Conservation (phyloP, 345 rosid species). For the Brassica cretica region DNA sequence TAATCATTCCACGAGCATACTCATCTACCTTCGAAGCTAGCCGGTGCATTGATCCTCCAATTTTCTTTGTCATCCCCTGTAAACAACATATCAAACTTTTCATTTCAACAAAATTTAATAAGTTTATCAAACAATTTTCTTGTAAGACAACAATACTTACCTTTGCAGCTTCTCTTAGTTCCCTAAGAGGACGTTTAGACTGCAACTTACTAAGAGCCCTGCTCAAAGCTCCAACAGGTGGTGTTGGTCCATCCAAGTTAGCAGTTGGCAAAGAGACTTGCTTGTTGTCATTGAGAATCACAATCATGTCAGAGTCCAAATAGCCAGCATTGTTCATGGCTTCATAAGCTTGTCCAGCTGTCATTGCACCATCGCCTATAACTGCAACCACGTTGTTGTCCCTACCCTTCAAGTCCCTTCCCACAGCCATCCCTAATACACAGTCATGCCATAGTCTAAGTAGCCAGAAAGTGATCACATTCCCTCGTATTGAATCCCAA, state of each 20-base stretch:
- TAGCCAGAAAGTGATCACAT: slow-evolving; percentile 4
- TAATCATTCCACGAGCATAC: neutral
- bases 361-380: slow-evolving; percentile 98
- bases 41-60: neutral
- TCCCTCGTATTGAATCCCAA: neutral
- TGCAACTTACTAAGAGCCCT: slow-evolving; percentile 92
- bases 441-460: neutral
- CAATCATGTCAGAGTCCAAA: slow-evolving; percentile 90
- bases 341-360: slow-evolving; percentile 98
- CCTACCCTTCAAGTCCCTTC: slow-evolving; percentile 83
- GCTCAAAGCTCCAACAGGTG: slow-evolving; percentile 98
- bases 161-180: slow-evolving; percentile 95
- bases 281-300: slow-evolving; percentile 93
- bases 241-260: slow-evolving; percentile 82
- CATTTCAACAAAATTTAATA: neutral
- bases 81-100: neutral
- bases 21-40: neutral
- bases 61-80: neutral
- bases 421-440: slow-evolving; percentile 84
- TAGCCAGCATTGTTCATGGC: slow-evolving; percentile 99
- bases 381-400: slow-evolving; percentile 73
- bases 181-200: slow-evolving; percentile 85
- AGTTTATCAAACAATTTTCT: too few species aligned
- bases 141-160: slow-evolving; percentile 38
- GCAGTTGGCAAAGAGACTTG: slow-evolving; percentile 98